Evolutionary conservation across 352 stramenopile species (phyloP), one percentile per base, ranked within the genome.

Genomic region (Pythium aristosporum): DNA sequence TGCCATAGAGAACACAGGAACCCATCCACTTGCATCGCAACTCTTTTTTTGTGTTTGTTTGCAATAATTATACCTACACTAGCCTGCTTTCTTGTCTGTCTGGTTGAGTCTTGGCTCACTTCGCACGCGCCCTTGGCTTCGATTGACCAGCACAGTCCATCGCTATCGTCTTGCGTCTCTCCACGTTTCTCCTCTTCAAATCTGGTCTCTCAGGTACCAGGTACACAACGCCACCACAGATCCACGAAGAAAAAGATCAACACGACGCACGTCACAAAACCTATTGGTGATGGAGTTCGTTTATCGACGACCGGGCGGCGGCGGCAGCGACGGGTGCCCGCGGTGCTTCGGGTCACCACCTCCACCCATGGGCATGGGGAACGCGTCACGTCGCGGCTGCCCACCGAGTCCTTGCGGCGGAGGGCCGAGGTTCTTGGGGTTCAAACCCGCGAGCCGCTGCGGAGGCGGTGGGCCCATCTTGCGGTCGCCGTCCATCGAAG

Each of bases 331-430:
- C 63, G 82, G 57, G 54, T 73, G 79, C 63, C 84, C 77, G 42
- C 76, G 76, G 60, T 91, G 82, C 73, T 91, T 89, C 57, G 79
- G 79, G 57, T 89, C 82, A 54, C 36, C 36, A 12, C 36, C 36
- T n/a, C n/a, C n/a, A 41, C 64, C 76, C 77, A 89, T 88, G 1
- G 82, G 82, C 56, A 91, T 87, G 49, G 82, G 80, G 66, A 91
- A 91, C 34, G 76, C 73, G 69, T 91, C 82, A 36, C 82, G 79
- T 63, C 82, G 79, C 10, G 54, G 60, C 28, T 68, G 51, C 47
- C 82, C 74, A 30, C 63, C 63, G 21, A 65, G 52, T 12, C 74
- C 76, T 23, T 64, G 61, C 12, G 80, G 80, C n/a, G 80, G 78
- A 20, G 69, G 70, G 34, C 77, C 82, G 5, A 91, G 54, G 55